Evolutionary conservation across 1,284 basidiomycete genomes (phyloP), one percentile per base, ranked within the genome.

Genomic region (Ustilago crameri): DNA sequence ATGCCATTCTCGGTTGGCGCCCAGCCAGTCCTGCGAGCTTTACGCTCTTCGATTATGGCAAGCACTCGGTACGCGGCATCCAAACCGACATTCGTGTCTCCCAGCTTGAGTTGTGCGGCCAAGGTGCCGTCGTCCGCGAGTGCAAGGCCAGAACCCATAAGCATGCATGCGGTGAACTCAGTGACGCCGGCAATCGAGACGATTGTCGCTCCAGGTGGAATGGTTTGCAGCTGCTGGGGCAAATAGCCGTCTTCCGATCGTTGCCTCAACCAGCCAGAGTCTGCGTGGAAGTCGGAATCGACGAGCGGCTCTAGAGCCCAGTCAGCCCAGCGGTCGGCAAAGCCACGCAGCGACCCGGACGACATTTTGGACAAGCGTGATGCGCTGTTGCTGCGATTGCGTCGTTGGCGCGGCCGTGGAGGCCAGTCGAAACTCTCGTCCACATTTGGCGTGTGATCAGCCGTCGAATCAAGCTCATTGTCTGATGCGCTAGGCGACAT

Each of bases 311-410:
- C 76, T 12, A 78, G 50, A 3, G 76, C 76, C 76, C 76, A 78
- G 34, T 78, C 76, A 12, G 74, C 68, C 76, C 76, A 78, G 12
- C 72, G 72, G 38, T 76, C 72, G 14, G 76, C 73, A 51, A 69
- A 76, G 20, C 69, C 74, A 40, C 68, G 70, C 32, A 69, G 49
- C 3, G 54, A 49, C 23, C 45, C 27, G 7, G 55, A 56, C 1
- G 64, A 60, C 69, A 66, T 60, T 30, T 44, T 58, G 37, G 49
- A 51, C 15, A 72, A 48, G 32, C 41, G 53, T 10, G 68, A 72
- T 0, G 54, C 58, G 38, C 69, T 75, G 42, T 60, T 66, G 46
- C 58, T 69, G 17, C 60, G 60, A 37, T 60, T 52, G 5, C 63
- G 51, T 15, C 12, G 30, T 24, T 59, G 7, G 63, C 52, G 3